A percentile compares a stretch with the other conserved stretches of the same genome.
These are phyloP conservation scores for Diplotaxis tenuifolia DNA, from an alignment of 345 rosid genomes.

Conservation along the genomic window DNA sequence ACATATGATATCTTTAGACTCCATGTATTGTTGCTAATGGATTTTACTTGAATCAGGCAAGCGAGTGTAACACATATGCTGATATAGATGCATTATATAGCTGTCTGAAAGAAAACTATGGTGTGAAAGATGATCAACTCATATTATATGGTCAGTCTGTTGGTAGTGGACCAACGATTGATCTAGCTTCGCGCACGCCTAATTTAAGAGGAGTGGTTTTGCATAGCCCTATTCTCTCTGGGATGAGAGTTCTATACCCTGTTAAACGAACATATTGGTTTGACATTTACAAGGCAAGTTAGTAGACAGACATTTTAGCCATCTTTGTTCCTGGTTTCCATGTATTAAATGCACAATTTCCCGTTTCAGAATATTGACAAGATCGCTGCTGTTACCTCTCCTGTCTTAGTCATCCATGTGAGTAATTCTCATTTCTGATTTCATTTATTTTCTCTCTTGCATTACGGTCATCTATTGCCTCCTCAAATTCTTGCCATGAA, in stretches of 20 bases:
- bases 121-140: conserved; percentile 79
- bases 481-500: not conserved
- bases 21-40: conserved; percentile 5
- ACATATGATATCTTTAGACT: not conserved
- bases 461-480: not conserved
- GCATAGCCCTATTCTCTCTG: conserved; percentile 95
- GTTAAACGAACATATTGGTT: conserved; percentile 96
- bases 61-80: conserved; percentile 88
- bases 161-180: conserved; percentile 96
- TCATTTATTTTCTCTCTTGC: not conserved
- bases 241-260: conserved; percentile 89
- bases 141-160: conserved; percentile 97
- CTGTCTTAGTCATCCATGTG: conserved; percentile 84
- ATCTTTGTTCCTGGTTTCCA: conserved; percentile 6
- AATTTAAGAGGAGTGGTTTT: conserved; percentile 82
- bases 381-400: conserved; percentile 70
- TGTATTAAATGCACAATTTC: not conserved
- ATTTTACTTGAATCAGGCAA: conserved; percentile 61
- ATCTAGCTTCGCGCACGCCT: conserved; percentile 80
- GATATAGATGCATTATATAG: conserved; percentile 83
- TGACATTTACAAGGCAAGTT: conserved; percentile 88
- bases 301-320: not conserved
- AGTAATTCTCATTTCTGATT: conserved; percentile 38
- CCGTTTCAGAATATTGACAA: conserved; percentile 86
- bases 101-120: conserved; percentile 85